Evolutionary conservation across 768 basidiomycete species (phyloP), one percentile per base, ranked within the genome.

Genomic region (Lactarius sp.): DNA sequence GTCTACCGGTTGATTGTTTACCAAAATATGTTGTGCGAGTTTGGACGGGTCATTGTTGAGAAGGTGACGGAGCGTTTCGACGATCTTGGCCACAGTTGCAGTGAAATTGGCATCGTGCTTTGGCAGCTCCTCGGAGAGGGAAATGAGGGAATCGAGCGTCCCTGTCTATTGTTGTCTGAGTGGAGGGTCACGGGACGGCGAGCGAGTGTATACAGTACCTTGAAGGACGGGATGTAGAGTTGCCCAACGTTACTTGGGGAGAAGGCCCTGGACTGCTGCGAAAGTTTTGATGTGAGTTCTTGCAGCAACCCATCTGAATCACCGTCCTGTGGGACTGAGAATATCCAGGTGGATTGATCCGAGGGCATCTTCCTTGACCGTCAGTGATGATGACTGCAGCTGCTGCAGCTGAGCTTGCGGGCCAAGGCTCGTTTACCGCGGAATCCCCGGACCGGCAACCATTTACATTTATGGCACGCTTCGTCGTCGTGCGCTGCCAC

Each of bases 261-360:
- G 56, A 76, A 75, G 4, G 82, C 73, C 74, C 82, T 86, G 16
- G 83, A 80, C 62, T 83, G 82, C 34, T 83, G 78, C 20, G 75
- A 73, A 42, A 94, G 79, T 72, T 89, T 91, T 22, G 83, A 73
- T 10, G 78, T 70, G 18, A 92, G 71, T 66, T 90, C 88, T 67
- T 87, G 85, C 52, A 81, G 74, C 36, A 91, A 76, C 6, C 86
- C 85, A 64, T 91, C 90, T 0, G 92, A 81, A 70, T 97, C 92
- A 20, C 91, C 92, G 73, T 93, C 87, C 67, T 86, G 83, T 13
- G 95, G 95, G 3, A 92, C 85, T 49, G 94, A 81, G 65, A 97
- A 80, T 68, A 98, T 77, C 95, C 95, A 98, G 69, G 93, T 95
- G 67, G 90, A 90, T 74, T 95, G 88, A 80, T 97, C 94, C 72